A percentile compares a stretch with the other conserved stretches of the same genome.
Evolutionary conservation across 805 yeast species (phyloP).

Genomic region (Tetrapisispora arboricola): DNA sequence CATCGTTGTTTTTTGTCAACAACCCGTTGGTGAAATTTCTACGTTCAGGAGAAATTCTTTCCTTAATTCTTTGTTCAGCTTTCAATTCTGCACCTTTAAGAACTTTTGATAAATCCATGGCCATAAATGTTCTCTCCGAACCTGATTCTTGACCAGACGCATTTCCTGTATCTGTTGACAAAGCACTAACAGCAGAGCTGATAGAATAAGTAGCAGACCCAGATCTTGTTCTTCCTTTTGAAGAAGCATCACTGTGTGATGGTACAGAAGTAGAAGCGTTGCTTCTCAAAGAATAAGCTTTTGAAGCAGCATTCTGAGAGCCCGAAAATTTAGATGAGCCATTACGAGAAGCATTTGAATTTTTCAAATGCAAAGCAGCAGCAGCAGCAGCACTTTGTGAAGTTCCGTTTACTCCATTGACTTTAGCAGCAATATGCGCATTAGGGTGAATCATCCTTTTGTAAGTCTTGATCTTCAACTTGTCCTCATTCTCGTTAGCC

Average conservation of each 20-base stretch:
- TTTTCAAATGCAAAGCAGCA: conserved; percentile 3
- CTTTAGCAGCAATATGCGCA: conserved; percentile 25
- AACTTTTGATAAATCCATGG: conserved; percentile 21
- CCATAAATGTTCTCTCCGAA: conserved; percentile 7
- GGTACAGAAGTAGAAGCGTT: neutral
- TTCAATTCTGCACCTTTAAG: conserved; percentile 23
- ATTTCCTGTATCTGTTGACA: neutral
- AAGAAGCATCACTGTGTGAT: neutral
- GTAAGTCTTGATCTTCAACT: conserved; percentile 51
- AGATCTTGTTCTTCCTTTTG: neutral
- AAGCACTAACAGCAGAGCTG: conserved; percentile 7
- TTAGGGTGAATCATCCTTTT: conserved; percentile 36
- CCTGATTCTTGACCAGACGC: neutral
- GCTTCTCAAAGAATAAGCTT: conserved; percentile 16
- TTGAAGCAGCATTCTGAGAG: conserved; percentile 20
- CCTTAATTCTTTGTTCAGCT: conserved; percentile 21
- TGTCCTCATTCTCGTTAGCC: conserved; percentile 57
- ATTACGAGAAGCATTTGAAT: neutral
- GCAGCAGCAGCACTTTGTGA: conserved; percentile 4
- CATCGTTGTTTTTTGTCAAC: conserved; percentile 13
- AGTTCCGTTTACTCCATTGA: neutral
- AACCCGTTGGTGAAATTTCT: conserved; percentile 15
- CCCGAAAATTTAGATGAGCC: neutral
- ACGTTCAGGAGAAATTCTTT: conserved; percentile 14
- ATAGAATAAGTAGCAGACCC: conserved; percentile 11